A percentile compares a stretch with the other conserved stretches of the same genome.
These are phyloP conservation scores for Ochromonas danica DNA, from an alignment of 108 stramenopile genomes.

Conservation along the genomic window DNA sequence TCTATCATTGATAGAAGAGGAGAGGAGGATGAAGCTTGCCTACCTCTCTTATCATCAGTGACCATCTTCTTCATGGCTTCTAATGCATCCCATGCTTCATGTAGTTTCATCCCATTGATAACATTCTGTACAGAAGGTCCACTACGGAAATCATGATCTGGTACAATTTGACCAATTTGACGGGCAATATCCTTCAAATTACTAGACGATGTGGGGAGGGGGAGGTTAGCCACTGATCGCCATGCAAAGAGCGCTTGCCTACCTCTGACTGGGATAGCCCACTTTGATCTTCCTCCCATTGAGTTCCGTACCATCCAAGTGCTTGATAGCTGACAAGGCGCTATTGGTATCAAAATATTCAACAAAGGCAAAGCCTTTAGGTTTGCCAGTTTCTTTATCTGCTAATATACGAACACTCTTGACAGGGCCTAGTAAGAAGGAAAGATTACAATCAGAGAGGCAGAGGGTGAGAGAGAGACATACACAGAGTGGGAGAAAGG, in stretches of 20 bases:
- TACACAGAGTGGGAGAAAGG: not conserved
- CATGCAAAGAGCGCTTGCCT: too few species aligned
- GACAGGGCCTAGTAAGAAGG: constrained; percentile 81
- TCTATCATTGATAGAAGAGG: too few species aligned
- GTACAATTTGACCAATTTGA: constrained; percentile 27
- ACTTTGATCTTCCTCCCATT: constrained; percentile 65
- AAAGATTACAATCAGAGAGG: too few species aligned
- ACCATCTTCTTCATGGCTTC: constrained; percentile 28
- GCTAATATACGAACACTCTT: constrained; percentile 82
- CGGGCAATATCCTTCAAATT: constrained; percentile 32
- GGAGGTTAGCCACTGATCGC: too few species aligned
- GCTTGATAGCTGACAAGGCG: constrained; percentile 86
- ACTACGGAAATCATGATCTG: not conserved
- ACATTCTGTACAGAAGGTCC: not conserved
- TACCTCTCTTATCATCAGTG: constrained; percentile 21
- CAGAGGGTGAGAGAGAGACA: too few species aligned
- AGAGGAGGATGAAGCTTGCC: too few species aligned
- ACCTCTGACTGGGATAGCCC: not conserved
- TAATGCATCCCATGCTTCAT: constrained; percentile 31
- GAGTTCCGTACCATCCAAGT: constrained; percentile 92
- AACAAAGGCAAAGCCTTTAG: constrained; percentile 91
- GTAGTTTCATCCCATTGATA: not conserved
- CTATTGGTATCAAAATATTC: constrained; percentile 93
- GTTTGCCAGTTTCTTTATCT: constrained; percentile 86
- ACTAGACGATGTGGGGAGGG: not conserved